These are phyloP conservation scores for Silybum marianum DNA, from an alignment of 129 eudicot species.

Conservation along the genomic window DNA sequence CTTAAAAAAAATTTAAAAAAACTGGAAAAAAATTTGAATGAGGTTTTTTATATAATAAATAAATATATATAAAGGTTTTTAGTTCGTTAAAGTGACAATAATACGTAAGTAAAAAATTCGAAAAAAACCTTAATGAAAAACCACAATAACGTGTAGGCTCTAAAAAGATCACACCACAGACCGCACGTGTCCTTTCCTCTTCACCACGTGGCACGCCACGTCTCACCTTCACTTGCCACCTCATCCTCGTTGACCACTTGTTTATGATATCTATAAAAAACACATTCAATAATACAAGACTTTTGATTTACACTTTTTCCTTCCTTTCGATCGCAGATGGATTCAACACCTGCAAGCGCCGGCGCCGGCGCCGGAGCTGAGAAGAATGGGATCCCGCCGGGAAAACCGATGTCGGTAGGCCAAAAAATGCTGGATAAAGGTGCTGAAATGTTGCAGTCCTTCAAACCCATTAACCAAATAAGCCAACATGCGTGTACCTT, in stretches of 20 bases:
- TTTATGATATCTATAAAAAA: neutral
- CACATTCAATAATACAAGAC: neutral
- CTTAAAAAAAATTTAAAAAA: too few species aligned
- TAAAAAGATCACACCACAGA: neutral
- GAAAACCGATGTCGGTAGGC: constrained; percentile 44
- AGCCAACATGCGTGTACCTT: constrained; percentile 67
- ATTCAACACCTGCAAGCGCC: constrained; percentile 10
- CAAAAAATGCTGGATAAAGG: constrained; percentile 59
- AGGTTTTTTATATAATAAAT: too few species aligned
- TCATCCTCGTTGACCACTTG: neutral
- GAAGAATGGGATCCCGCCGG: constrained; percentile 39
- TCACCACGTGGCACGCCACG: constrained; percentile 13
- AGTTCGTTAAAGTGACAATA: too few species aligned
- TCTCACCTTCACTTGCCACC: constrained; percentile 22
- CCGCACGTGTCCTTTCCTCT: constrained; percentile 6
- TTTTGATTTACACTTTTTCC: too few species aligned
- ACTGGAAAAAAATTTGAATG: too few species aligned
- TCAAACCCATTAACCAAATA: constrained; percentile 60
- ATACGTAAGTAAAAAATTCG: too few species aligned
- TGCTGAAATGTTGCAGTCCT: constrained; percentile 57
- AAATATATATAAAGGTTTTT: too few species aligned
- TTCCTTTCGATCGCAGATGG: neutral
- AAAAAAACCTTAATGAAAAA: too few species aligned
- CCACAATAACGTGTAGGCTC: too few species aligned
- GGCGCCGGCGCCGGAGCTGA: constrained; percentile 24